Evolutionary conservation across 176 grass and related monocot species (phyloP).

Genomic region (Bromus sterilis): DNA sequence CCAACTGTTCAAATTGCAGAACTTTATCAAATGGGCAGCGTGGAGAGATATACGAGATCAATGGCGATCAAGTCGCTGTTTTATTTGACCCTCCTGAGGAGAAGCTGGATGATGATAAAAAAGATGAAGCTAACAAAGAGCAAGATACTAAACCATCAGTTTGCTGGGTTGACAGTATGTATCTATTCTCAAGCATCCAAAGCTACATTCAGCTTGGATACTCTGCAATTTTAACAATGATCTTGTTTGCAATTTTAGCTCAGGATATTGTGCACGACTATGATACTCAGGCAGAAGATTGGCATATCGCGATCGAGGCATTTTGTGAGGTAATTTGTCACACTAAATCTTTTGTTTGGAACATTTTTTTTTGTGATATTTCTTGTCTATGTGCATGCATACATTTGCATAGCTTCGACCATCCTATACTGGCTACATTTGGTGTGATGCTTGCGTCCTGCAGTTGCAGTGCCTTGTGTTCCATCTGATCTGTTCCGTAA

Average conservation of each 20-base stretch:
- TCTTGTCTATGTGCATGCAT: slow-evolving; percentile 6
- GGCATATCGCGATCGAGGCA: slow-evolving; percentile 70
- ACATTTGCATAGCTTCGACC: not conserved
- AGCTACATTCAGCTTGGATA: slow-evolving; percentile 11
- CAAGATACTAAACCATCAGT: slow-evolving; percentile 42
- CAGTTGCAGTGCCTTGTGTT: not conserved
- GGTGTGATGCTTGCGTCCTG: not conserved
- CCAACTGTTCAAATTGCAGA: slow-evolving; percentile 41
- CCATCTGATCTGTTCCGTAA: not conserved
- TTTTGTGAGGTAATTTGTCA: slow-evolving; percentile 70
- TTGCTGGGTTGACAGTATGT: slow-evolving; percentile 85
- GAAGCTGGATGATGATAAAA: slow-evolving; percentile 39
- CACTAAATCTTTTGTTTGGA: slow-evolving; percentile 4
- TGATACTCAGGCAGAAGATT: slow-evolving; percentile 67
- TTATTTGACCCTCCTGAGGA: slow-evolving; percentile 65
- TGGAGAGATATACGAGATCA: slow-evolving; percentile 87
- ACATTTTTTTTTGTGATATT: not conserved
- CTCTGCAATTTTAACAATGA: slow-evolving; percentile 1
- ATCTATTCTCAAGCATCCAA: slow-evolving; percentile 25
- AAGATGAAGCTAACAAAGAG: slow-evolving; percentile 30
- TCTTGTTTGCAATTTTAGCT: slow-evolving; percentile 45
- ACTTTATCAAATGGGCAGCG: slow-evolving; percentile 65
- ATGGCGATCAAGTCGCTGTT: slow-evolving; percentile 77
- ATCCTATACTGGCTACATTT: not conserved
- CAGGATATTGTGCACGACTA: slow-evolving; percentile 72